phyloP scores from a whole-genome alignment of 2,329 filamentous ascomycete genomes.

The Cordyceps pruinosa region DNA sequence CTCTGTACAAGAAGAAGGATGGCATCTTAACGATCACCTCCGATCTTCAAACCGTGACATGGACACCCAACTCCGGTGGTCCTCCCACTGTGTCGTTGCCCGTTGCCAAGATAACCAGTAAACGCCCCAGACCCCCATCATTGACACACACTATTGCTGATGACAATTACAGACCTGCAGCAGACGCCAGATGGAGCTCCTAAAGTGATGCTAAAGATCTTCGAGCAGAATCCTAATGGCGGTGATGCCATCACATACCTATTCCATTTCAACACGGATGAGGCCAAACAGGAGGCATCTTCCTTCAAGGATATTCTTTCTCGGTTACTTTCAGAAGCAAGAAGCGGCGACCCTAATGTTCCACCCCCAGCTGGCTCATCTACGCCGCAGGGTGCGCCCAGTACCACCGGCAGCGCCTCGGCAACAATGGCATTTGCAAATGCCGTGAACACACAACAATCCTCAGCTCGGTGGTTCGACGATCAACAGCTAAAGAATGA shows the following conservation, averaged over 20 bases:
- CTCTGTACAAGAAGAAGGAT: conserved; percentile 93
- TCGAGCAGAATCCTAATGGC: conserved; percentile 59
- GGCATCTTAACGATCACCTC: conserved; percentile 69
- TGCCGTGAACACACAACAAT: conserved; percentile 50
- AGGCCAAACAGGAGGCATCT: conserved; percentile 78
- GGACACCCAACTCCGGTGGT: conserved; percentile 65
- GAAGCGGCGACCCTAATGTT: conserved; percentile 46
- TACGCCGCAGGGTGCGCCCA: conserved; percentile 21
- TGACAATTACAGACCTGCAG: conserved; percentile 64
- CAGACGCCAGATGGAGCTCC: conserved; percentile 82
- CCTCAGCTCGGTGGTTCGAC: conserved; percentile 66
- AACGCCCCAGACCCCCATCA: conserved; percentile 23
- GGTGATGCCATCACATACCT: conserved; percentile 64
- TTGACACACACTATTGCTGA: not conserved
- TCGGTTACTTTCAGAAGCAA: conserved; percentile 63
- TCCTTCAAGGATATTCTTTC: conserved; percentile 77
- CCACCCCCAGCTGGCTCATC: conserved; percentile 37
- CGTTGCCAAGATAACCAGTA: conserved; percentile 76
- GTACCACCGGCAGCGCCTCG: conserved; percentile 40
- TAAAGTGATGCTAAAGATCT: conserved; percentile 92
- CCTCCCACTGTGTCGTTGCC: conserved; percentile 61
- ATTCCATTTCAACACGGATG: conserved; percentile 80
- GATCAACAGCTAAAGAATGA: conserved; percentile 72
- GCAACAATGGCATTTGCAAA: conserved; percentile 73
- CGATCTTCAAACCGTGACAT: conserved; percentile 69